phyloP scores from a whole-genome alignment of 495 filamentous ascomycete genomes.

The Tetracladium marchalianum region DNA sequence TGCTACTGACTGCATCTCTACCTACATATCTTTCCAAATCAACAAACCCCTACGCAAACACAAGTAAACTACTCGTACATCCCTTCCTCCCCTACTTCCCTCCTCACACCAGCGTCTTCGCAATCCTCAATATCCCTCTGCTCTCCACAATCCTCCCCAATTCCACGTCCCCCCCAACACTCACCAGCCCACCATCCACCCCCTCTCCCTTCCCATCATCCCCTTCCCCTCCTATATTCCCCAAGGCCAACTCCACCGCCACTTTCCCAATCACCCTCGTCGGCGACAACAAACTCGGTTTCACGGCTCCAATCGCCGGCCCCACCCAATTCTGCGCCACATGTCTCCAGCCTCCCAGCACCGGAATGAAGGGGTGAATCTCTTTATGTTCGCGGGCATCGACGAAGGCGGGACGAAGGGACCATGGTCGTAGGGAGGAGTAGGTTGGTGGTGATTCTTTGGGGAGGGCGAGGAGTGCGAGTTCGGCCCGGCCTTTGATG shows the following conservation, averaged over 20 bases:
- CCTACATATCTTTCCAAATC: too few species aligned
- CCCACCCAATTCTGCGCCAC: slow-evolving; percentile 15
- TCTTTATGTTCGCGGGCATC: slow-evolving; percentile 4
- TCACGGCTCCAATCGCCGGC: slow-evolving; percentile 3
- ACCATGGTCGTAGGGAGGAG: slow-evolving; percentile 25
- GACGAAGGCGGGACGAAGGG: slow-evolving; percentile 22
- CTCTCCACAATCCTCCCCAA: slow-evolving; percentile 25
- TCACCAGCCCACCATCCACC: slow-evolving; percentile 36
- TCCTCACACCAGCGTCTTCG: too few species aligned
- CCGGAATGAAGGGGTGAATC: slow-evolving; percentile 8
- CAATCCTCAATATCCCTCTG: slow-evolving; percentile 3
- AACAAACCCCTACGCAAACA: too few species aligned
- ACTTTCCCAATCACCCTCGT: slow-evolving; percentile 31
- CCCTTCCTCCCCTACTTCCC: too few species aligned
- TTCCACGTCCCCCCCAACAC: slow-evolving; percentile 37
- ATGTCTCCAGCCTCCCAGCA: not conserved
- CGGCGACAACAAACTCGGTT: slow-evolving; percentile 26
- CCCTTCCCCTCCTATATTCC: slow-evolving; percentile 29
- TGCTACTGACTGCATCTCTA: too few species aligned
- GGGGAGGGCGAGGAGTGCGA: slow-evolving; percentile 35
- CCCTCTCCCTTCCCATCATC: slow-evolving; percentile 30
- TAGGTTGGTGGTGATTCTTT: slow-evolving; percentile 22
- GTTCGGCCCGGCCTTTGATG: slow-evolving; percentile 56
- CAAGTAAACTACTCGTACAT: too few species aligned
- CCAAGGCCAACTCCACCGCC: slow-evolving; percentile 48